Conservation (phyloP, 192 early-diverging fungal species). For the Coemansia sp. region DNA sequence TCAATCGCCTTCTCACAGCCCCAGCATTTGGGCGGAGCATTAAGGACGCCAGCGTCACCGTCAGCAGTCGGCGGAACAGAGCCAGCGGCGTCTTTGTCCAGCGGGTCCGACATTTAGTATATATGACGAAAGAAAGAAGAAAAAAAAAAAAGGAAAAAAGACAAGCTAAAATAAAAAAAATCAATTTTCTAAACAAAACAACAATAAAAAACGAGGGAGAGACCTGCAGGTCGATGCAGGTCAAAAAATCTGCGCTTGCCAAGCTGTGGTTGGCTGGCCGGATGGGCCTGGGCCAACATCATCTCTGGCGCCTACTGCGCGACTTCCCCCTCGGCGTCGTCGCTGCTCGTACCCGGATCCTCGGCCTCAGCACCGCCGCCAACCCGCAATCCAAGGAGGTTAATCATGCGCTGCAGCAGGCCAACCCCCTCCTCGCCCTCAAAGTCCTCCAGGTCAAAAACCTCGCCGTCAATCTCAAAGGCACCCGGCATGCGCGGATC, state of each 20-base stretch:
- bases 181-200: not conserved
- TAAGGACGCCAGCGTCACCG: conserved; percentile 20
- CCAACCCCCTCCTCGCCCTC: not conserved
- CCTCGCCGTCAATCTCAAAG: conserved; percentile 20
- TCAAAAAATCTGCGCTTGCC: no score
- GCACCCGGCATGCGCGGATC: conserved; percentile 28
- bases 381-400: conserved; percentile 9
- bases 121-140: not conserved
- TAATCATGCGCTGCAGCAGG: conserved; percentile 21
- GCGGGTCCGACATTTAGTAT: conserved; percentile 8
- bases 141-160: not conserved
- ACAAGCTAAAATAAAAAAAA: not conserved
- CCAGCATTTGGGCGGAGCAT: conserved; percentile 60
- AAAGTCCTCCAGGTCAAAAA: conserved; percentile 15
- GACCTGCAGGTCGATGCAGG: no score
- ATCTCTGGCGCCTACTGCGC: not conserved
- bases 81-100: conserved; percentile 17
- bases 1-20: conserved; percentile 71
- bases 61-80: not conserved
- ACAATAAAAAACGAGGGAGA: not conserved
- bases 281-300: no score
- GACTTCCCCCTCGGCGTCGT: not conserved
- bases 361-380: not conserved
- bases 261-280: no score
- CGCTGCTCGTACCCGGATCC: conserved; percentile 44